Evolutionary conservation across 2,329 filamentous ascomycete genomes (phyloP).

Genomic region (Sclerotinia spermophila): DNA sequence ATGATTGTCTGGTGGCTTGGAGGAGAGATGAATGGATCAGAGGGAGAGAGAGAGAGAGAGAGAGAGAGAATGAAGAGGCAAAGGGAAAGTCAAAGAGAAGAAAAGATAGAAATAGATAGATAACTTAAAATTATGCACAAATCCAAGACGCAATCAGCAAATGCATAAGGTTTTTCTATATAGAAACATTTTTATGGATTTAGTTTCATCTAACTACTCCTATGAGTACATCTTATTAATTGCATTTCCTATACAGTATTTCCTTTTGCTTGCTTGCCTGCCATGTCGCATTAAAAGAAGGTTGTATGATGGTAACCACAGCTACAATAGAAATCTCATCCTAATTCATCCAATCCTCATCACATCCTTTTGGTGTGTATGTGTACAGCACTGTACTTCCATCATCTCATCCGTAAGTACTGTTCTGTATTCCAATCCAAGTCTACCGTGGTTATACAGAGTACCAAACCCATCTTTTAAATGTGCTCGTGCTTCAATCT

Average conservation of each 20-base stretch:
- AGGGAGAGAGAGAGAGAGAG: neutral
- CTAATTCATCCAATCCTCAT: neutral
- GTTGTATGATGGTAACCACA: neutral
- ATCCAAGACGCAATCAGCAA: neutral
- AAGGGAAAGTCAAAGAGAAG: neutral
- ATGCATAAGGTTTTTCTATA: no score
- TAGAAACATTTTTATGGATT: neutral
- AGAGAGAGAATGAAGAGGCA: neutral
- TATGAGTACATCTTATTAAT: neutral
- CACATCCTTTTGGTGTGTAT: constrained; percentile 12
- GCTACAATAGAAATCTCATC: neutral
- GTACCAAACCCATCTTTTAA: neutral
- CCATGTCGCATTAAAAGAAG: neutral
- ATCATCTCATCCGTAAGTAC: neutral
- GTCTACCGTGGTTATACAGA: constrained; percentile 5
- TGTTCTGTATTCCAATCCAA: neutral
- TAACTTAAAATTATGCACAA: neutral
- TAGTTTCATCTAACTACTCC: neutral
- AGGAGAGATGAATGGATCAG: neutral
- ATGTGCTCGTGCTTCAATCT: neutral
- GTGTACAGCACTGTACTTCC: neutral
- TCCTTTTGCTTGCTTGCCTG: neutral
- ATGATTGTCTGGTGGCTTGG: constrained; percentile 10
- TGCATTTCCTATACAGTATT: neutral
- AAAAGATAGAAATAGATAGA: neutral